Base-by-base conservation (phyloP, 768 basidiomycete genomes). In the Tricholoma sp. region DNA sequence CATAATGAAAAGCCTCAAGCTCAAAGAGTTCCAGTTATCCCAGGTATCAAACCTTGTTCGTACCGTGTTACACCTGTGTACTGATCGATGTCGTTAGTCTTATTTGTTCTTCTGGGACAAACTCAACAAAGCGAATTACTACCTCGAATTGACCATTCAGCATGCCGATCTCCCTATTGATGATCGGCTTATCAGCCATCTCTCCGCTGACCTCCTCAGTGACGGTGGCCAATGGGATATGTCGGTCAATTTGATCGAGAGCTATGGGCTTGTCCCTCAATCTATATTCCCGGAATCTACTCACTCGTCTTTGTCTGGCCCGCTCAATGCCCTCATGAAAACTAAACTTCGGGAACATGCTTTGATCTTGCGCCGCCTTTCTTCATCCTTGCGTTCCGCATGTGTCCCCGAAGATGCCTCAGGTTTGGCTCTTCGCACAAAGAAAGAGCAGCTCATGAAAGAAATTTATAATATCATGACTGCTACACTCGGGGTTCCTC, bases 161-260 rank as follows among this genome's bases (percentile, higher is more conserved):
- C 81, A 89, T 55, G 85, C 86, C 0, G 85, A 91, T 61, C 79
- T 85, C 39, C 87, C 91, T 0, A 72, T 95, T 52, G 91, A 96
- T 54, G 86, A 91, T 66, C 83, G 95, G 7, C 79, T 94, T n/a
- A 76, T 97, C 54, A 81, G 76, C 52, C 86, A 87, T 74, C 81
- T 98, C 47, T 80, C 89, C 8, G 66, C 71, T 6, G 88, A 88
- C 58, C 90, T 91, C 45, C 85, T 96, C 67, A 86, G 83, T 63
- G 94, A 97, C 67, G 94, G 94, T 51, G 95, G 94, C 7, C 94
- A 96, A 69, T 95, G 89, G 88, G 95, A 98, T 66, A 98, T 96
- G 94, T 85, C 74, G 5, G 78, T 82, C 63, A 83, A 76, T 61
- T 71, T 79, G 58, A 65, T 78, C 49, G 74, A 79, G 78, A 87